Base-by-base conservation (phyloP, 129 eudicot genomes). In the Lactuca saligna region DNA sequence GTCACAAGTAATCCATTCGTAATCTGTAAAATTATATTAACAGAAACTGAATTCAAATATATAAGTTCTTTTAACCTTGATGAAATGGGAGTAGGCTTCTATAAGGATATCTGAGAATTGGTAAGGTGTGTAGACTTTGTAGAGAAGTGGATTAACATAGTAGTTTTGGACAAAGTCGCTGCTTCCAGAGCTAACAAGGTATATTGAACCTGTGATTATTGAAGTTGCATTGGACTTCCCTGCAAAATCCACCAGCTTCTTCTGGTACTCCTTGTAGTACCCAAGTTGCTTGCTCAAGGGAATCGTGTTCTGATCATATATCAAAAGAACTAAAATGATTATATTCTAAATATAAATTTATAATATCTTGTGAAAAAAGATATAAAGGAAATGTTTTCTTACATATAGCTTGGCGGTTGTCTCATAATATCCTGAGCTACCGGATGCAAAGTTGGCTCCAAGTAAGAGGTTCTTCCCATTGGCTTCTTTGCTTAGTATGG, bases 371-470 rank as follows among this genome's bases (percentile, higher is more conserved):
- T 42, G 9, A 42, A 42, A 42, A 8, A 1, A 4, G 4, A 11
- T 46, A n/a, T 46, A 0, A 44, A 20, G 2, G 3, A 15, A 39
- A 31, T 37, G 20, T 6, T 60, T 39, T 49, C 89, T 69, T 82
- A 89, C 98, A 72, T 85, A 89, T 66, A 93, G 54, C 37, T 89
- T 71, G 35, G 98, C 87, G 2, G 98, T 93, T 39, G 75, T 42
- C 25, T 86, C 95, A 56, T 93, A 84, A 64, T 93, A 93, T 38
- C 96, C 98, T 1, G 98, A 93, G 51, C 89, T 79, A 59, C 82
- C 98, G 0, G 98, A 93, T 6, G 98, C 98, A 53, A 93, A 93
- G 81, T 93, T 93, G 66, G 91, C 92, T 59, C 98, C 98, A 61
- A 83, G 80, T 74, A 89, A 54, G 35, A 89, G 85, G 72, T 79